Evolutionary conservation across 192 early-diverging fungal genomes (phyloP).

Genomic region (Podila epicladia): DNA sequence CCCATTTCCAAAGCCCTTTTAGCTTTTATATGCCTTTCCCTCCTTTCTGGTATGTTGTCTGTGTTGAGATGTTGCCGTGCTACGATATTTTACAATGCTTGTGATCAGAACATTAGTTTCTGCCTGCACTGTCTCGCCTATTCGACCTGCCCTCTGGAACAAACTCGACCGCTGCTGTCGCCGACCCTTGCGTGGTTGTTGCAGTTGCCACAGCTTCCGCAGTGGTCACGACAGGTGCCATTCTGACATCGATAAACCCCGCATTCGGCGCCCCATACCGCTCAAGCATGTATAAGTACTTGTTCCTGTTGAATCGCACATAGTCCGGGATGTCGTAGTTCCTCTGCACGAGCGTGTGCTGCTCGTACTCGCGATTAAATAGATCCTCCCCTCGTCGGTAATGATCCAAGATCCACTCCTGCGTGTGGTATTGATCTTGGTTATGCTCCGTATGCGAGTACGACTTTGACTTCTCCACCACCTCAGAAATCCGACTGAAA

Average conservation of each 20-base stretch:
- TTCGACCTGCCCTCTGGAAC: no score
- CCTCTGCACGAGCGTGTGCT: background rate
- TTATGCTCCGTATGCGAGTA: slow-evolving; percentile 21
- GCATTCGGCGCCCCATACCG: background rate
- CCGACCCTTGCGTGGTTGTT: no score
- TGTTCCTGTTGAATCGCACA: background rate
- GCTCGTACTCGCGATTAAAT: background rate
- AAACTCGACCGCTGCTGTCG: no score
- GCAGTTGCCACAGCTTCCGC: no score
- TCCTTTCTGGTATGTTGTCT: no score
- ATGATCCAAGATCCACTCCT: slow-evolving; percentile 6
- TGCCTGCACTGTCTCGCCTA: no score
- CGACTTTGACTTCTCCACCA: background rate
- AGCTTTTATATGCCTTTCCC: no score
- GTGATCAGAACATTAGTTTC: no score
- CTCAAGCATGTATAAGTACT: slow-evolving; percentile 1
- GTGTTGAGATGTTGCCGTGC: no score
- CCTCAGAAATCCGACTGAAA: slow-evolving; percentile 4
- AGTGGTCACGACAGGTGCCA: no score
- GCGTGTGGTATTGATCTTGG: background rate
- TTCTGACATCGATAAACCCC: slow-evolving; percentile 2
- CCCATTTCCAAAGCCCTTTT: no score
- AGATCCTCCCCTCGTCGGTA: slow-evolving; percentile 7
- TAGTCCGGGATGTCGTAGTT: slow-evolving; percentile 12
- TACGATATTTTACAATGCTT: no score